Evolutionary conservation across 1,139 yeast species (phyloP), one percentile per base, ranked within the genome.

Genomic region (Tardiomyces depauwii): DNA sequence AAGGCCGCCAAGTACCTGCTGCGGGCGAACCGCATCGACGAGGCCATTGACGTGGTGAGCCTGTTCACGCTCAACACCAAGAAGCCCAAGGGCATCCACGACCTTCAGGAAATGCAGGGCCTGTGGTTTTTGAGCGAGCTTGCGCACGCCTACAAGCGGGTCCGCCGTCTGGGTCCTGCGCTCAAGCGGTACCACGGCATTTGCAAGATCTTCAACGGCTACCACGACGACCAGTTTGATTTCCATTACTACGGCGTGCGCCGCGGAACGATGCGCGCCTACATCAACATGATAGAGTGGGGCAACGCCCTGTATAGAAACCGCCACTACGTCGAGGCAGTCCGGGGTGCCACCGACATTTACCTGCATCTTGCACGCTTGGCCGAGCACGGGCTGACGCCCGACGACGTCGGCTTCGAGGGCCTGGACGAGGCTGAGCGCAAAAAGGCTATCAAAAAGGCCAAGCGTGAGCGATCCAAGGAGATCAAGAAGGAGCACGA

Each of bases 221-320:
- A 81, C 65, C 76, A 71, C 60, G 78, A 77, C 51, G 98, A 93
- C 60, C 96, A 91, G 66, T 76, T 83, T 55, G 99, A 91, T 62
- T 91, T 91, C 80, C 98, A 91, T 63, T 81, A 84, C 42, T 91
- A 87, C 64, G 83, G 95, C 62, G 77, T 86, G 72, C 78, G 96
- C 66, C 80, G 83, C 56, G 97, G 97, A 14, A 86, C 97, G 4
- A 82, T 93, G 25, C 74, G 95, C 51, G 82, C 91, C 21, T 91
- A 91, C 59, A 56, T 85, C 38, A 80, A 78, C 25, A 77, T 85
- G 72, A 56, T 89, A 46, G 65, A 70, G 43, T 91, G 97, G 97
- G 95, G 82, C 51, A 93, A 88, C 59, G 61, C 67, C 19, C 63
- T 91, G 41, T 87, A 74, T 60, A 64, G 78, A 2, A 78, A 84